Conservation (phyloP, 1,139 yeast genomes). For the Pneumocystis sp. region DNA sequence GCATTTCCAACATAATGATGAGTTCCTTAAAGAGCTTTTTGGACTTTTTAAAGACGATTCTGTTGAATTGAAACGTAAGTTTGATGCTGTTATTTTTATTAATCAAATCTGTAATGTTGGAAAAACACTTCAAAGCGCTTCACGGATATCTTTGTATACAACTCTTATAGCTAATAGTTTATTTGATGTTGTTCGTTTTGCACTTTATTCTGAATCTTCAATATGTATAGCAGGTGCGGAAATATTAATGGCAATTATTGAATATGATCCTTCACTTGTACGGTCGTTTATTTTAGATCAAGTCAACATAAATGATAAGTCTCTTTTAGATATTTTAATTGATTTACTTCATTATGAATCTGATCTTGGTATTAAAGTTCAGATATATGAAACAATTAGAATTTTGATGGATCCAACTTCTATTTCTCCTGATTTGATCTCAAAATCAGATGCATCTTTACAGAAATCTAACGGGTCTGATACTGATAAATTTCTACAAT, state of each 20-base stretch:
- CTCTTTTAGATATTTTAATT: conserved; percentile 45
- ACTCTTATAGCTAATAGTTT: conserved; percentile 54
- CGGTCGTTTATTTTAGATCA: conserved; percentile 15
- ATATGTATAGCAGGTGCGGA: conserved; percentile 68
- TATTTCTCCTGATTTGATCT: conserved; percentile 14
- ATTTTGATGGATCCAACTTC: conserved; percentile 47
- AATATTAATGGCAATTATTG: conserved; percentile 62
- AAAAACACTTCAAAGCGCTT: conserved; percentile 49
- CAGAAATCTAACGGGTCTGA: conserved; percentile 23
- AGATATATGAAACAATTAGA: conserved; percentile 70
- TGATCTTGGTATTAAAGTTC: conserved; percentile 61
- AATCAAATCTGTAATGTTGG: conserved; percentile 72
- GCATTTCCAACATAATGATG: conserved; percentile 42
- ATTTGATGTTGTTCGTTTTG: conserved; percentile 54
- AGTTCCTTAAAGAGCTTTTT: conserved; percentile 40
- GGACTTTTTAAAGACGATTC: conserved; percentile 21
- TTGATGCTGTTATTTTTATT: conserved; percentile 63
- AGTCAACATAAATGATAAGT: conserved; percentile 1
- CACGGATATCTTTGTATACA: conserved; percentile 51
- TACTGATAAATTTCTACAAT: conserved; percentile 38
- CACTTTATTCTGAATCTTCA: conserved; percentile 41
- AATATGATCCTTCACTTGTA: conserved; percentile 62
- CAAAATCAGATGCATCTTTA: conserved; percentile 6
- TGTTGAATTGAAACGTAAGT: conserved; percentile 23
- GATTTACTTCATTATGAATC: conserved; percentile 48